Conservation (phyloP, 805 yeast genomes). For the Teunomyces lycoperdinae region DNA sequence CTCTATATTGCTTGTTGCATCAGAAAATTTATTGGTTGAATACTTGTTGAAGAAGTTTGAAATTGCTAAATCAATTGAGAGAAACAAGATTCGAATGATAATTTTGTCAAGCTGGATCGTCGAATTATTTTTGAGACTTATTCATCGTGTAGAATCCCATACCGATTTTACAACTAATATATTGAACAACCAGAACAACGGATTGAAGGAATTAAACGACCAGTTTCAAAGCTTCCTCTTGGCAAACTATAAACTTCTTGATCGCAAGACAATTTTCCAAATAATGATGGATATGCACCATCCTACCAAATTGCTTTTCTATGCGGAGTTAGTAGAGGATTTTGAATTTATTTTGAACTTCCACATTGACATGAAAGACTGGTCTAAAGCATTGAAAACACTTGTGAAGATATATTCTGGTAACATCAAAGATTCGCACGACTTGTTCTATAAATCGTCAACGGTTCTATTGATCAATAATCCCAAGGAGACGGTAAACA, state of each 20-base stretch:
- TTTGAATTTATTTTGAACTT: constrained; percentile 64
- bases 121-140: constrained; percentile 51
- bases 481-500: constrained; percentile 67
- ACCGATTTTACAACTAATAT: neutral
- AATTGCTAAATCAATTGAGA: constrained; percentile 21
- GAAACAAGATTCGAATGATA: constrained; percentile 31
- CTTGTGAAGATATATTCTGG: constrained; percentile 46
- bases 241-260: constrained; percentile 48
- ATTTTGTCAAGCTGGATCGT: constrained; percentile 66
- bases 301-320: constrained; percentile 58
- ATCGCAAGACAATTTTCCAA: constrained; percentile 67
- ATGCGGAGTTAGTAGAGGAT: constrained; percentile 68
- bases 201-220: constrained; percentile 3
- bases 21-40: constrained; percentile 30
- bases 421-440: constrained; percentile 13
- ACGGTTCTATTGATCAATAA: constrained; percentile 63
- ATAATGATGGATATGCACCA: constrained; percentile 66
- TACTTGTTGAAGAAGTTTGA: constrained; percentile 32
- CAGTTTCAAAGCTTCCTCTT: constrained; percentile 49
- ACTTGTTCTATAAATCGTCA: constrained; percentile 61
- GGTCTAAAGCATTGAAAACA: constrained; percentile 68
- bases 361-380: constrained; percentile 66
- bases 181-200: neutral
- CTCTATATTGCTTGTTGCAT: constrained; percentile 5
- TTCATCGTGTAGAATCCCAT: constrained; percentile 42